These are phyloP conservation scores for Nelumbo lutea DNA, from an alignment of 164 flowering plant species.

Conservation along the genomic window DNA sequence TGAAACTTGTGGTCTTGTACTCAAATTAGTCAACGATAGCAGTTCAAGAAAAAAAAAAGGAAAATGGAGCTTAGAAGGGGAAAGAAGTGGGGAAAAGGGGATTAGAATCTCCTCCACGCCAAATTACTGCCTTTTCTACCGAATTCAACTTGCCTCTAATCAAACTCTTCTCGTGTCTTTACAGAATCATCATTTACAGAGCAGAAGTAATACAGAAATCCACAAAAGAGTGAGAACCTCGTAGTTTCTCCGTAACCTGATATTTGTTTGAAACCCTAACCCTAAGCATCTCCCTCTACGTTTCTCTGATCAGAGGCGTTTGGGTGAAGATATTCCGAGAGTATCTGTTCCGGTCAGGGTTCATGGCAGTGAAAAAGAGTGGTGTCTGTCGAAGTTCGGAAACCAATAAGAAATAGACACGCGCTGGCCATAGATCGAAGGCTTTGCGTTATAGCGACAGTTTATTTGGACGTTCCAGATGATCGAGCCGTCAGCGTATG, in stretches of 20 bases:
- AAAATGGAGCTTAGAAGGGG: too few species aligned
- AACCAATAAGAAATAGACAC: slow-evolving; percentile 6
- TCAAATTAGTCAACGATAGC: slow-evolving; percentile 12
- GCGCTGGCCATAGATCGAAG: background rate
- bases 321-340: slow-evolving; percentile 18
- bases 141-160: background rate
- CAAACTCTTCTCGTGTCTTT: slow-evolving; percentile 2
- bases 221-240: too few species aligned
- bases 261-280: background rate
- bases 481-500: too few species aligned
- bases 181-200: slow-evolving; percentile 2
- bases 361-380: background rate
- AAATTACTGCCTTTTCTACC: background rate
- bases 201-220: background rate
- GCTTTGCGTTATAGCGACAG: slow-evolving; percentile 11
- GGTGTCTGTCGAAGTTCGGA: background rate
- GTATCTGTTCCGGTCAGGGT: slow-evolving; percentile 4
- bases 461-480: slow-evolving; percentile 24
- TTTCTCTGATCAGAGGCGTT: slow-evolving; percentile 15
- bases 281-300: background rate
- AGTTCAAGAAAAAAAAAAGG: too few species aligned
- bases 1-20: background rate
- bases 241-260: too few species aligned
- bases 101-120: background rate
- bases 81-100: too few species aligned